A percentile compares a stretch with the other conserved stretches of the same genome.
Conservation (phyloP, 192 early-diverging fungal species). For the Allomyces arbusculus region DNA sequence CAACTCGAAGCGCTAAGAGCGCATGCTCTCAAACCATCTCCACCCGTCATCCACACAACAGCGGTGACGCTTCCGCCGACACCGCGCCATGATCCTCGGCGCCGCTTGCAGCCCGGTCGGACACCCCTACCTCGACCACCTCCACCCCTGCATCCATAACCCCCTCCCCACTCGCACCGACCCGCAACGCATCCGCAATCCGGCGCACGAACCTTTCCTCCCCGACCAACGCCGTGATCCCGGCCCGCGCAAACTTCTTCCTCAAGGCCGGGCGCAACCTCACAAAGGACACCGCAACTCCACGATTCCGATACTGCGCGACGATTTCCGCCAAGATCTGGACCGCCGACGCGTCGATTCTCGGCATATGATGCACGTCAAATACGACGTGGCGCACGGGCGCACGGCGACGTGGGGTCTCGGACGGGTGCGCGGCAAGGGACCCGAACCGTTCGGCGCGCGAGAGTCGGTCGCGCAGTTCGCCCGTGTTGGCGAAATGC, state of each 20-base stretch:
- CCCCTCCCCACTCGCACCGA: too few species aligned
- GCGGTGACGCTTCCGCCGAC: too few species aligned
- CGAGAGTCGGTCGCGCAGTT: conserved; percentile 82
- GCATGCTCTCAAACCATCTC: too few species aligned
- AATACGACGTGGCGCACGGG: conserved; percentile 65
- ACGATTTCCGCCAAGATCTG: conserved; percentile 81
- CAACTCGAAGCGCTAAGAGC: too few species aligned
- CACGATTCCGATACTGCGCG: conserved; percentile 54
- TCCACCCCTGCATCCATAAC: too few species aligned
- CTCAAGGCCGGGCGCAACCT: conserved; percentile 54
- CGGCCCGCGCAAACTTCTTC: conserved; percentile 48
- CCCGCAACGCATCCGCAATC: too few species aligned
- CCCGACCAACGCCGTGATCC: conserved; percentile 18
- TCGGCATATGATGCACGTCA: conserved; percentile 73
- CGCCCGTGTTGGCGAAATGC: conserved; percentile 94
- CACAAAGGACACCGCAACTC: conserved; percentile 79
- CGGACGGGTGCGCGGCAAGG: conserved; percentile 83
- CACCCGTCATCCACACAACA: too few species aligned
- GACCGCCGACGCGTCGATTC: conserved; percentile 79
- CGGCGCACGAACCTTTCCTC: too few species aligned
- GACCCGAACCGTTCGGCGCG: conserved; percentile 87
- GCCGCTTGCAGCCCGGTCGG: too few species aligned
- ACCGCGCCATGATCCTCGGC: too few species aligned
- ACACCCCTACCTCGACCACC: too few species aligned
- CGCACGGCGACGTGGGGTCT: conserved; percentile 50